Evolutionary conservation across 768 basidiomycete species (phyloP), one percentile per base, ranked within the genome.

Genomic region (Xerocomellus amylosporus): DNA sequence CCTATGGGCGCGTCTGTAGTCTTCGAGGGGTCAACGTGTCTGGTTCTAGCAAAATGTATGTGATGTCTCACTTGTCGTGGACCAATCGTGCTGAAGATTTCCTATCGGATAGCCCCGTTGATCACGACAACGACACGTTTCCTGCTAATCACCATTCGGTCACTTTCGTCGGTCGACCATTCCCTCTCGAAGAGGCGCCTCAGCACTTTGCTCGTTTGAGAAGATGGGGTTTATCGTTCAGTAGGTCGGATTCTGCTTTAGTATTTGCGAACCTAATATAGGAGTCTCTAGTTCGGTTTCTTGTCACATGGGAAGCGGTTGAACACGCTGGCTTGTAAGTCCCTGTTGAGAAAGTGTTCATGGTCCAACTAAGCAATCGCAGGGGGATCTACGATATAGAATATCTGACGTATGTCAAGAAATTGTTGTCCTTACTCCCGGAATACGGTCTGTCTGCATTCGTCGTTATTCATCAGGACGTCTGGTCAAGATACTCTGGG

Each of bases 251-350:
- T 38, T 6, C n/a, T 17, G 7, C 28, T 20, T 20, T 17, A 12
- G 13, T 5, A 30, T 51, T n/a, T 48, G 17, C 45, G 5, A 41
- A 38, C 4, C 37, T 51, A 7, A 55, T 49, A 8, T 36, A 22
- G 14, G 17, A 8, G 19, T 51, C 19, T 51, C 3, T 52, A 94
- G 92, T 97, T 49, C 81, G 95, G 38, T 93, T 99, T 63, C 83
- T 95, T 26, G 83, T 98, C 5, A 95, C 96, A 1, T 99, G 96
- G 96, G 96, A 99, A 68, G 93, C 96, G 0, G 79, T 98, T 15
- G 96, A 98, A 66, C 97, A 98, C 66, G 84, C 80, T 55, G 96
- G 93, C 61, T 90, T 85, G 94, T 95, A 73, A 60, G 92, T 85
- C 8, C 30, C 8, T 37, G 19, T 37, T 43, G 24, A 36, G 17